Conservation (phyloP, 2,329 filamentous ascomycete genomes). For the Didymella pomorum region DNA sequence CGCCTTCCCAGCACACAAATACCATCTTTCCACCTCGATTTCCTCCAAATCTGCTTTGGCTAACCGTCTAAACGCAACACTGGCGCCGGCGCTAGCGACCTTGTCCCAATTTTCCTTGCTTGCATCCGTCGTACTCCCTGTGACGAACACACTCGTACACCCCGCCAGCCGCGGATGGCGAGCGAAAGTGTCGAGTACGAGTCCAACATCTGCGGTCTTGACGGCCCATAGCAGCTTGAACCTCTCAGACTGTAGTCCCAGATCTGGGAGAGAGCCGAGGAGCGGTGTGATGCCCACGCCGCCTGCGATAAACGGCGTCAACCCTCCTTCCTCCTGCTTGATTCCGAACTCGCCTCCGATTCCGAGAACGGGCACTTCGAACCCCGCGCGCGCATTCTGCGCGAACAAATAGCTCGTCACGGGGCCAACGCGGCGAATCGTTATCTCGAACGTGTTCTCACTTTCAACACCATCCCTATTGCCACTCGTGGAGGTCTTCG, state of each 20-base stretch:
- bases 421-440: slow-evolving; percentile 71
- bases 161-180: slow-evolving; percentile 60
- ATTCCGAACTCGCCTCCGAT: slow-evolving; percentile 73
- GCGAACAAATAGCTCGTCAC: slow-evolving; percentile 72
- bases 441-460: slow-evolving; percentile 71
- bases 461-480: background rate
- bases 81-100: slow-evolving; percentile 46
- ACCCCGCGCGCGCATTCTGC: slow-evolving; percentile 59
- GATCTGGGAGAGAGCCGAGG: slow-evolving; percentile 55
- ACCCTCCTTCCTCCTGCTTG: slow-evolving; percentile 27
- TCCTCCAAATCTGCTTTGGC: slow-evolving; percentile 53
- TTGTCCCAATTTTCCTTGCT: slow-evolving; percentile 33
- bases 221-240: slow-evolving; percentile 75
- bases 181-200: slow-evolving; percentile 68
- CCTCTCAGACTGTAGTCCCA: slow-evolving; percentile 17
- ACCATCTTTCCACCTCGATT: slow-evolving; percentile 59
- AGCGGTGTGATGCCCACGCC: slow-evolving; percentile 87
- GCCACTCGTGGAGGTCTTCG: background rate
- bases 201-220: slow-evolving; percentile 65
- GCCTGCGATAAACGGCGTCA: slow-evolving; percentile 72
- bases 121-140: slow-evolving; percentile 51
- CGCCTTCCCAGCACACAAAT: slow-evolving; percentile 64
- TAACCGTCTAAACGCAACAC: slow-evolving; percentile 57
- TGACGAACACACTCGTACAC: slow-evolving; percentile 70
- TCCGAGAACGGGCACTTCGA: slow-evolving; percentile 74